These are phyloP conservation scores for Penicillium oxalicum DNA, from an alignment of 2,329 filamentous ascomycete species.

Conservation along the genomic window DNA sequence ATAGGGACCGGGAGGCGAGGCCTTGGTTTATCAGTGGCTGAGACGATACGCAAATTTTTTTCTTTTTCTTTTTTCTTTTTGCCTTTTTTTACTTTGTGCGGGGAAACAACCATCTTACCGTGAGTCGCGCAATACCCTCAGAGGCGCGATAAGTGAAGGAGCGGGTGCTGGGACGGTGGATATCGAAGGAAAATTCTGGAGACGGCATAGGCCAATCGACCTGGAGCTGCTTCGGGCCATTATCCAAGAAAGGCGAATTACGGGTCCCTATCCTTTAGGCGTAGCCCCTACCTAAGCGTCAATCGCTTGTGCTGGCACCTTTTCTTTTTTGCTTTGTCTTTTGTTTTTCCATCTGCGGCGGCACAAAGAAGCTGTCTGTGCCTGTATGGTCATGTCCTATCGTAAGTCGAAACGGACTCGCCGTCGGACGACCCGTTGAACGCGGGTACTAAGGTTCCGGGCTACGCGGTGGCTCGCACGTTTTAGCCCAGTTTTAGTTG, in stretches of 20 bases:
- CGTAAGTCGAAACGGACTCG: conserved; percentile 1
- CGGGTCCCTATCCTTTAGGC: background rate
- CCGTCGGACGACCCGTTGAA: conserved; percentile 15
- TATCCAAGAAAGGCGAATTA: background rate
- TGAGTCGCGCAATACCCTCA: background rate
- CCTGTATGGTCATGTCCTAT: background rate
- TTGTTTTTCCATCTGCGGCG: too few relatives aligned
- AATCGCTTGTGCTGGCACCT: too few relatives aligned
- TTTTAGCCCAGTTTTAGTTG: too few relatives aligned
- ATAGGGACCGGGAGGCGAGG: background rate
- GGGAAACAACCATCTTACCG: conserved; percentile 3
- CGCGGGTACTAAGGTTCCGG: background rate
- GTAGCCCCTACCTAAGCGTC: too few relatives aligned
- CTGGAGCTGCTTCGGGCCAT: conserved; percentile 1
- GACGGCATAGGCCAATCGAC: background rate
- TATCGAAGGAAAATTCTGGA: too few relatives aligned
- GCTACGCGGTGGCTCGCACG: too few relatives aligned
- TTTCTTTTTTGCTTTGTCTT: background rate
- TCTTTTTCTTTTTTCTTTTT: background rate
- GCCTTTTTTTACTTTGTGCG: conserved; percentile 4
- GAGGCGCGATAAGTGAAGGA: conserved; percentile 8
- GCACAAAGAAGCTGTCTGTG: too few relatives aligned
- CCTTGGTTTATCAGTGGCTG: conserved; percentile 7
- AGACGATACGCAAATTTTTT: background rate
- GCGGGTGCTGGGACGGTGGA: background rate